Percentiles rank a stretch among this genome's conserved stretches.
Evolutionary conservation across 768 basidiomycete genomes (phyloP).

Genomic region (Obba rivulosa): DNA sequence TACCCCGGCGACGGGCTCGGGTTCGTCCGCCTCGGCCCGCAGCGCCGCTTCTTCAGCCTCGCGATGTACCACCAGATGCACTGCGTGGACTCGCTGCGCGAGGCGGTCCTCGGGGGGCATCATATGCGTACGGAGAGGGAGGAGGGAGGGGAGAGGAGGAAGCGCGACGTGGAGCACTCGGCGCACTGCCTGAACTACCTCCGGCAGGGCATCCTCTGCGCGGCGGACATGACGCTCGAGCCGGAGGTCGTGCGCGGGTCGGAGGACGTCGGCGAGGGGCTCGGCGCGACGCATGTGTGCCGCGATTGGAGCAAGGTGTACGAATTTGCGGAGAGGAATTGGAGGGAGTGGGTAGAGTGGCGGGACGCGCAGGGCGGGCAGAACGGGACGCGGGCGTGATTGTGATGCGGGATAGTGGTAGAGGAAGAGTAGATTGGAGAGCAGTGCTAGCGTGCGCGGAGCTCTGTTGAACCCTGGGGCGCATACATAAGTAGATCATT

Average conservation of each 20-base stretch:
- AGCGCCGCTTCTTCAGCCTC: conserved; percentile 19
- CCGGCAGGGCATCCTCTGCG: conserved; percentile 8
- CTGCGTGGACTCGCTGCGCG: conserved; percentile 21
- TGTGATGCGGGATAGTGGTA: too few relatives aligned
- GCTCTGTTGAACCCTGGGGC: too few relatives aligned
- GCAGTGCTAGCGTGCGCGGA: too few relatives aligned
- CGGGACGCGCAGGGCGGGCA: neutral
- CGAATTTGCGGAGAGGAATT: neutral
- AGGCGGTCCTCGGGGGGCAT: conserved; percentile 12
- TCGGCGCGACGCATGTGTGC: neutral
- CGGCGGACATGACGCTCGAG: conserved; percentile 5
- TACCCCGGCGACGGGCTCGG: conserved; percentile 15
- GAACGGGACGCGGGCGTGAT: neutral
- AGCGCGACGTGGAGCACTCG: conserved; percentile 16
- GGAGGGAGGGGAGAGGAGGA: neutral
- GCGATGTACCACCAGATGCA: conserved; percentile 19
- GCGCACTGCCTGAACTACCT: conserved; percentile 8
- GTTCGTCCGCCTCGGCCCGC: conserved; percentile 19
- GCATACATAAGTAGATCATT: too few relatives aligned
- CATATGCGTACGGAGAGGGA: neutral
- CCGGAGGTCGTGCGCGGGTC: neutral
- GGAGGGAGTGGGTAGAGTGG: neutral
- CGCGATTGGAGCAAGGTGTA: neutral
- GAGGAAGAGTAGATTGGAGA: too few relatives aligned
- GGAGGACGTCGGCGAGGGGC: conserved; percentile 2